Evolutionary conservation across 2,329 filamentous ascomycete genomes (phyloP), one percentile per base, ranked within the genome.

Genomic region (Neonectria coccinea): DNA sequence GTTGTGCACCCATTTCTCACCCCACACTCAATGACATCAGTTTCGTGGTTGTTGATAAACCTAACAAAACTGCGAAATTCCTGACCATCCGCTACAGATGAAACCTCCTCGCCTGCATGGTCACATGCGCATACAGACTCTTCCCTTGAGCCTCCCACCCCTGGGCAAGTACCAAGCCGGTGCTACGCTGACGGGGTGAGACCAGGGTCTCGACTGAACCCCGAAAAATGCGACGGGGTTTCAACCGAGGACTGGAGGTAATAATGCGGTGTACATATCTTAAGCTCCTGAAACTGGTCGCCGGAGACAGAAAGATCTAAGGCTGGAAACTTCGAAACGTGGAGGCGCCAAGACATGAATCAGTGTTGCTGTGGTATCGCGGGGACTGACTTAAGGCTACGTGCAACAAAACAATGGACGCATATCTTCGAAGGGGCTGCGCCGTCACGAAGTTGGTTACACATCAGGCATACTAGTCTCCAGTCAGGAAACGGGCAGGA

Each of bases 41-140:
- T 36, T 44, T 42, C 56, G 61, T 42, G 16, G n/a, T 48, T 50
- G 31, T 36, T 48, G 50, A 25, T 47, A n/a, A 54, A 56, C 48
- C 20, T n/a, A n/a, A 5, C 48, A 51, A 52, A 55, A 48, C 50
- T 54, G 55, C 59, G 58, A 56, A 56, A 59, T 45, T 59, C 44
- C 10, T 10, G 39, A 9, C 39, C 36, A 59, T 59, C 50, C 51
- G 54, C 36, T 51, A 36, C 56, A 59, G 56, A 64, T 59, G 56
- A 64, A 64, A 56, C 56, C 33, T 41, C 61, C 48, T 64, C 61
- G 51, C 44, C 59, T 62, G 52, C 59, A 62, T 47, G 53, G 53
- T 48, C 18, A 47, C 44, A 33, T 56, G 61, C 44, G 44, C 20
- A 41, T 54, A 41, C 42, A 64, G 56, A 64, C 42, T 42, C 61